Evolutionary conservation across 164 flowering plant genomes (phyloP).

Genomic region (Aristolochia contorta): DNA sequence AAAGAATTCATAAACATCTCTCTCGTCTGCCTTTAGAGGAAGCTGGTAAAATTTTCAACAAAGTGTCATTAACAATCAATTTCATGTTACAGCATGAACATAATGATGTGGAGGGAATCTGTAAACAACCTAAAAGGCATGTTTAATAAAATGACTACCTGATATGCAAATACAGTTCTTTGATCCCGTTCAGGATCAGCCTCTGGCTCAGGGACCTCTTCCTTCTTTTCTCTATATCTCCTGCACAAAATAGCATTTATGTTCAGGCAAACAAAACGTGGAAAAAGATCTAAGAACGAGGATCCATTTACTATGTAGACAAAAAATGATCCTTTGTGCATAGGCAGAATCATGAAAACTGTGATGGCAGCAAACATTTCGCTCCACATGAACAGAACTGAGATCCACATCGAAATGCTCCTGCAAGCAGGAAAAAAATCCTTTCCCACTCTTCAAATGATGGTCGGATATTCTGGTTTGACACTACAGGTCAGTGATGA

Average conservation of each 20-base stretch:
- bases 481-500: too few relatives aligned
- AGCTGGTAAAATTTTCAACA: constrained; percentile 35
- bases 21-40: constrained; percentile 79
- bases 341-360: too few relatives aligned
- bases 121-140: background rate
- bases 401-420: too few relatives aligned
- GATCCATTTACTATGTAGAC: too few relatives aligned
- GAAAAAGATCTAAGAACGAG: background rate
- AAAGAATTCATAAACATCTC: constrained; percentile 89
- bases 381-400: too few relatives aligned
- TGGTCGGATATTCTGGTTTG: too few relatives aligned
- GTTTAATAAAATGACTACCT: constrained; percentile 28
- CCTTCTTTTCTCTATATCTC: constrained; percentile 75
- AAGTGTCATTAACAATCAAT: background rate
- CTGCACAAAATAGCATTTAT: constrained; percentile 34
- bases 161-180: constrained; percentile 95
- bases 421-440: too few relatives aligned
- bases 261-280: background rate
- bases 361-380: too few relatives aligned
- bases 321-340: too few relatives aligned
- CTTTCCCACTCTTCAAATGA: too few relatives aligned
- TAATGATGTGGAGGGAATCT: background rate
- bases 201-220: constrained; percentile 64
- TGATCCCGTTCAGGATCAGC: constrained; percentile 98
- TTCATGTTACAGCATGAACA: background rate